Evolutionary conservation across 2,329 filamentous ascomycete species (phyloP).

Genomic region (Alternaria triticina): DNA sequence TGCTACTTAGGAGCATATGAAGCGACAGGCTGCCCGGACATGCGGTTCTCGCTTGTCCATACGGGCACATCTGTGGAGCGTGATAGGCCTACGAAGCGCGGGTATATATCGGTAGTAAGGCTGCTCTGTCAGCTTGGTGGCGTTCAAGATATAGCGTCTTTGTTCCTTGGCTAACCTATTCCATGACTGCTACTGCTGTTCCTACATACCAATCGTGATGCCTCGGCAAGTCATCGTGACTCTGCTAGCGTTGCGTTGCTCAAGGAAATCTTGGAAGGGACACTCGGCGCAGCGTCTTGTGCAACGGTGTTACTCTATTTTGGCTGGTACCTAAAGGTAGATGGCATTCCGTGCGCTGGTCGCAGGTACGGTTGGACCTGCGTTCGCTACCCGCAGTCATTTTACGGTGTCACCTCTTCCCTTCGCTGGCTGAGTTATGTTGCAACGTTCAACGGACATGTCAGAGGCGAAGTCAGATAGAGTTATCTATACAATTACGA

Average conservation of each 20-base stretch:
- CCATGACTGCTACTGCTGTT: background rate
- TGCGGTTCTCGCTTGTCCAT: background rate
- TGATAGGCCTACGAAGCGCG: background rate
- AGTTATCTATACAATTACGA: background rate
- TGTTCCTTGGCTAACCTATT: background rate
- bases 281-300: background rate
- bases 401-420: background rate
- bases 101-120: background rate
- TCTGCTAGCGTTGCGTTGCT: background rate
- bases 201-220: background rate
- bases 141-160: background rate
- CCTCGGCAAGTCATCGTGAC: background rate
- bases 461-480: background rate
- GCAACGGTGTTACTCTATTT: background rate
- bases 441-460: background rate
- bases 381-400: background rate
- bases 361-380: conserved; percentile 1
- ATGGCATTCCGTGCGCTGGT: background rate
- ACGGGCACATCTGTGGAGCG: background rate
- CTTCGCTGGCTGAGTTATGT: background rate
- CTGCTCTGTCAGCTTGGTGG: conserved; percentile 7
- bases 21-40: background rate
- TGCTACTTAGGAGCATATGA: background rate
- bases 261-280: background rate
- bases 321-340: background rate